Evolutionary conservation across 2,329 filamentous ascomycete species (phyloP).

Genomic region (Pseudopithomyces chartarum): DNA sequence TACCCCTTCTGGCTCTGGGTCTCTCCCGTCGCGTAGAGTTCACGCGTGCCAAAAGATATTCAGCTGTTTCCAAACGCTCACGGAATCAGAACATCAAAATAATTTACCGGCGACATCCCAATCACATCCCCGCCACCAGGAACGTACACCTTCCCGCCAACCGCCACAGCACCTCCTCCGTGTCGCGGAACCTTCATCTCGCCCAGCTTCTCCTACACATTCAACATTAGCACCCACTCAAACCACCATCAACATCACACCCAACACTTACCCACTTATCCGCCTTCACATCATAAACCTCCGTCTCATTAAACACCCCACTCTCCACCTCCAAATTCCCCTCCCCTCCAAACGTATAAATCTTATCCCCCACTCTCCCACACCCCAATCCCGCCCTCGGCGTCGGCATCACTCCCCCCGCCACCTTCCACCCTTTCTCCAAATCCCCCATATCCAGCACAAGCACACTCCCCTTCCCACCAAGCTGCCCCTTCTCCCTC

Average conservation of each 20-base stretch:
- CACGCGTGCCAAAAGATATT: too few relatives aligned
- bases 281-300: slow-evolving; percentile 25
- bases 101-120: slow-evolving; percentile 1
- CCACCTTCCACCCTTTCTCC: slow-evolving; percentile 23
- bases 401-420: slow-evolving; percentile 25
- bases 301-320: slow-evolving; percentile 25
- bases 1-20: too few relatives aligned
- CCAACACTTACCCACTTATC: slow-evolving; percentile 20
- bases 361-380: slow-evolving; percentile 21
- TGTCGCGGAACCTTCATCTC: slow-evolving; percentile 31
- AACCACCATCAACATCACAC: background rate
- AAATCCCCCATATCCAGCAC: slow-evolving; percentile 27
- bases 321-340: slow-evolving; percentile 19
- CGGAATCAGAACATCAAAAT: background rate
- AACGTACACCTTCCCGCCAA: slow-evolving; percentile 26
- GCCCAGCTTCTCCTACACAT: slow-evolving; percentile 1
- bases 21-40: too few relatives aligned
- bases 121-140: slow-evolving; percentile 25
- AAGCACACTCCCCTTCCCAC: slow-evolving; percentile 26
- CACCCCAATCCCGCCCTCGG: slow-evolving; percentile 27
- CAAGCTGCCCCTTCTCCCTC: slow-evolving; percentile 16
- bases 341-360: slow-evolving; percentile 37
- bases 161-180: slow-evolving; percentile 29
- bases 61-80: background rate
- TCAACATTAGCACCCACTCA: background rate